Evolutionary conservation across 345 rosid species (phyloP), one percentile per base, ranked within the genome.

Genomic region (Citrus reticulata): DNA sequence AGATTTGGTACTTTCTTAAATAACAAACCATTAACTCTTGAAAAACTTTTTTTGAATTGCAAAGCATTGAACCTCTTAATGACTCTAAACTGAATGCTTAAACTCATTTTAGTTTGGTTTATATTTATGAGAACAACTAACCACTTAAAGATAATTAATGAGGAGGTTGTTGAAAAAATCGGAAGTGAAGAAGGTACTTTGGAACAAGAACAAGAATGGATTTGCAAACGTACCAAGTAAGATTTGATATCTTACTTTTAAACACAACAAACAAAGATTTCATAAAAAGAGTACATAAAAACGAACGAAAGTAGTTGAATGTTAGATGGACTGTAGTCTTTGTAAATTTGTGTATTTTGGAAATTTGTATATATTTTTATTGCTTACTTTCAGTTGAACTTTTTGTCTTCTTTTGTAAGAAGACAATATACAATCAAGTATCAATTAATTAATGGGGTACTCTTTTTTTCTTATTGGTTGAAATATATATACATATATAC

Each of bases 291-390:
- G 54, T 32, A 1, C 19, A 5, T n/a, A 6, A 51, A 37, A 27
- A 2, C 58, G 20, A 24, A 49, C 39, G 14, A 11, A 34, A 49
- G 24, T 42, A 62, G 65, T 72, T 83, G 79, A 83, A 81, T n/a
- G 78, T 68, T 80, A 35, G 83, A 32, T 76, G 84, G 80, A 82
- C 65, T n/a, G 25, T 73, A 78, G 84, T 37, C 14, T 0, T 68
- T 66, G 85, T 73, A 69, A 57, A 71, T 32, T 76, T 57, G 82
- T 68, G 55, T 32, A 77, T 29, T 35, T 68, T 75, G 74, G 82
- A 68, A 75, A 65, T 60, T 11, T 25, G 73, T 19, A 16, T 20
- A 37, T 20, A 67, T 73, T 70, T 75, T 46, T 25, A 57, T 25
- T 9, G 68, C 72, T 19, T 51, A 0, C 64, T 83, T 68, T 55